Percentiles rank a stretch among this genome's conserved stretches.
Conservation (phyloP, 129 eudicot genomes). For the Helianthus annuus region DNA sequence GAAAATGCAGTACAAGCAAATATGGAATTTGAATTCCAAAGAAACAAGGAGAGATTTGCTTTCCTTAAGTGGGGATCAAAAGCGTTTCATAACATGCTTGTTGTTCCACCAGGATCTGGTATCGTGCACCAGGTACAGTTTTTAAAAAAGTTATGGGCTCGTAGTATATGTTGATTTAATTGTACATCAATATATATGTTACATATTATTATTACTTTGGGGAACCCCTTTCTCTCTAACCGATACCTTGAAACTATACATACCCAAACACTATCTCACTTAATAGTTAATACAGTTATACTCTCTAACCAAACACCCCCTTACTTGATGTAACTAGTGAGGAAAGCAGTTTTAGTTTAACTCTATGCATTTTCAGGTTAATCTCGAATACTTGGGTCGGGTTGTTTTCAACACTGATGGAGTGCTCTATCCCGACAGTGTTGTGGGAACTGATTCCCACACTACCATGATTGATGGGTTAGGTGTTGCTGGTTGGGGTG, state of each 20-base stretch:
- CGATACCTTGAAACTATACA: neutral
- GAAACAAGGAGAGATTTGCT: conserved; percentile 92
- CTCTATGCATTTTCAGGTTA: conserved; percentile 54
- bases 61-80: conserved; percentile 95
- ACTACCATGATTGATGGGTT: conserved; percentile 98
- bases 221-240: neutral
- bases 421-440: conserved; percentile 92
- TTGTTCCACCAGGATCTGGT: conserved; percentile 99
- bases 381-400: conserved; percentile 91
- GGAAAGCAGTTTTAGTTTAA: neutral
- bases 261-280: neutral
- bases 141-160: neutral
- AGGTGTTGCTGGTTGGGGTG: conserved; percentile 99
- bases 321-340: conserved; percentile 8
- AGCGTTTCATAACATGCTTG: conserved; percentile 96
- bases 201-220: neutral
- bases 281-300: too few relatives aligned
- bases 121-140: conserved; percentile 90
- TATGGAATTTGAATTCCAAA: conserved; percentile 86
- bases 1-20: conserved; percentile 92
- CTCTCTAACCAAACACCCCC: conserved; percentile 4
- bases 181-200: neutral
- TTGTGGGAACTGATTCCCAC: conserved; percentile 97
- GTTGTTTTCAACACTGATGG: conserved; percentile 91
- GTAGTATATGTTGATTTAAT: neutral